Percentiles rank a stretch among this genome's conserved stretches.
These are phyloP conservation scores for Phytophthora aleatoria DNA, from an alignment of 352 stramenopile species.

Conservation along the genomic window DNA sequence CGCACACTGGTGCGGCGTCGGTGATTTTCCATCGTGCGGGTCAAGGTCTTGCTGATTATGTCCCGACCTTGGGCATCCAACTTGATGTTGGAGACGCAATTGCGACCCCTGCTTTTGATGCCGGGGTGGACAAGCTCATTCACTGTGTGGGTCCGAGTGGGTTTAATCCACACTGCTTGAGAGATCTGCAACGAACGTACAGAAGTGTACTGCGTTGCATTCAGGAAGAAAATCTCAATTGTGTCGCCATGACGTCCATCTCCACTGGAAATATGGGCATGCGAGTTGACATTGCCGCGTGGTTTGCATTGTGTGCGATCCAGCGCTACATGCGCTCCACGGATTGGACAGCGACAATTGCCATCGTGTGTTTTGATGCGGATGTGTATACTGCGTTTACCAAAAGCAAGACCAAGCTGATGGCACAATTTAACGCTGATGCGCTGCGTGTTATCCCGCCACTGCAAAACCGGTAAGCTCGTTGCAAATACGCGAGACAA, in stretches of 20 bases:
- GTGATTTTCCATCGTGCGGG: slow-evolving; percentile 42
- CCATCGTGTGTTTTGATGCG: slow-evolving; percentile 57
- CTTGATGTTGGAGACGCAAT: slow-evolving; percentile 41
- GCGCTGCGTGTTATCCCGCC: slow-evolving; percentile 22
- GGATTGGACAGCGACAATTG: slow-evolving; percentile 52
- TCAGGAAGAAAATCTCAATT: slow-evolving; percentile 46
- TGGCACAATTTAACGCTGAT: slow-evolving; percentile 30
- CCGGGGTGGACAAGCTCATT: slow-evolving; percentile 60
- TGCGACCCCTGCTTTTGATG: slow-evolving; percentile 53
- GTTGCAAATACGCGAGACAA: not conserved
- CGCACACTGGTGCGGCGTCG: slow-evolving; percentile 30
- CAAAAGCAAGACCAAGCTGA: slow-evolving; percentile 29
- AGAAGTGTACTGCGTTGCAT: slow-evolving; percentile 43
- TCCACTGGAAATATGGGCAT: slow-evolving; percentile 67
- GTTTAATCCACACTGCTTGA: slow-evolving; percentile 29
- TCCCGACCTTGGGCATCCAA: slow-evolving; percentile 18
- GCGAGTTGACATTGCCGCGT: slow-evolving; percentile 36
- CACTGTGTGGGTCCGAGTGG: slow-evolving; percentile 59
- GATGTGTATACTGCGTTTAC: slow-evolving; percentile 47
- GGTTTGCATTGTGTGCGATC: slow-evolving; percentile 54
- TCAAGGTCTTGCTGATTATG: slow-evolving; percentile 25
- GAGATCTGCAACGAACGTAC: slow-evolving; percentile 38
- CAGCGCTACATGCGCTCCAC: slow-evolving; percentile 54
- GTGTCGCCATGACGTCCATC: slow-evolving; percentile 67
- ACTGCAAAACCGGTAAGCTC: slow-evolving; percentile 12